These are phyloP conservation scores for Teratosphaeria destructans DNA, from an alignment of 2,329 filamentous ascomycete species.

Conservation along the genomic window DNA sequence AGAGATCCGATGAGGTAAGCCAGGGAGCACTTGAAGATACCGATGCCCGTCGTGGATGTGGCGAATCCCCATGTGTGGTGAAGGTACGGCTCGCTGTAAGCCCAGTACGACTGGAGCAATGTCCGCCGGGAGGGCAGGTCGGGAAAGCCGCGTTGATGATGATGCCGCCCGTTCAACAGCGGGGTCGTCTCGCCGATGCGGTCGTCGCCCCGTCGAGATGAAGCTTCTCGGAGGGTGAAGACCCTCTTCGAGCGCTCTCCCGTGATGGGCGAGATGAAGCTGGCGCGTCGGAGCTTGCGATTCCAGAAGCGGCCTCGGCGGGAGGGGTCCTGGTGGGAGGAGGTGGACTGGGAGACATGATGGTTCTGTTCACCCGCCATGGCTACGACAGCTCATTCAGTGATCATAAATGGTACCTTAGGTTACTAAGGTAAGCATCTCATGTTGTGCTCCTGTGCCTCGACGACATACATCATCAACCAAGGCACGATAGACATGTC, in stretches of 20 bases:
- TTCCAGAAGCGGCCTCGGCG: conserved; percentile 6
- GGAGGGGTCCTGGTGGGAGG: not conserved
- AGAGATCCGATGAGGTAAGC: conserved; percentile 81
- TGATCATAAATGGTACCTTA: no score
- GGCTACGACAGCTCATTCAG: not conserved
- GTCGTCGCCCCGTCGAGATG: conserved; percentile 24
- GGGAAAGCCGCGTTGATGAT: not conserved
- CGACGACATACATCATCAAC: not conserved
- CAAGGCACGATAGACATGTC: not conserved
- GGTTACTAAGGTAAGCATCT: not conserved
- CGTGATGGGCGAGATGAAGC: conserved; percentile 75
- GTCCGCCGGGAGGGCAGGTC: not conserved
- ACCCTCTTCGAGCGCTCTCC: conserved; percentile 73
- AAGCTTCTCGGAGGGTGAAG: conserved; percentile 59
- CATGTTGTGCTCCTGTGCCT: not conserved
- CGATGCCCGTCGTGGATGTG: conserved; percentile 62
- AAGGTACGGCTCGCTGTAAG: not conserved
- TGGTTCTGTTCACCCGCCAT: not conserved
- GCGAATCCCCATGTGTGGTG: conserved; percentile 41
- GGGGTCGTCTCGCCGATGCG: conserved; percentile 29
- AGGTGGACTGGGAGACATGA: not conserved
- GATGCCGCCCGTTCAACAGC: conserved; percentile 9
- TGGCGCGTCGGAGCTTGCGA: conserved; percentile 58
- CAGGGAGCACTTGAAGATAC: conserved; percentile 80
- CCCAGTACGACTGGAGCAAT: not conserved